A percentile compares a stretch with the other conserved stretches of the same genome.
These are phyloP conservation scores for Picea glauca DNA, from an alignment of 75 land plant genomes.

Conservation along the genomic window DNA sequence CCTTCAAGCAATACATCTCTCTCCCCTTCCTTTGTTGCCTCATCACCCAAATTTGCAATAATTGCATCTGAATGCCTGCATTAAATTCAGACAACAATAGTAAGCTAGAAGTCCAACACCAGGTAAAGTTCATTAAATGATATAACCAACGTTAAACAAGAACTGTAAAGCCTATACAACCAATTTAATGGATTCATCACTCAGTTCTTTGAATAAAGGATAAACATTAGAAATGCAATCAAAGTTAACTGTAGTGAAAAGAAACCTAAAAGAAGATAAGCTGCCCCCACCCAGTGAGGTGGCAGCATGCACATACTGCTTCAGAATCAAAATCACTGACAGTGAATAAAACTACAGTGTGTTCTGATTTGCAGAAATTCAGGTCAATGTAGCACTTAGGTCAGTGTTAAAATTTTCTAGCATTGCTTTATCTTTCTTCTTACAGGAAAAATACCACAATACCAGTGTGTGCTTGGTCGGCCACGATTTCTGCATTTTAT, in stretches of 20 bases:
- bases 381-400: not conserved
- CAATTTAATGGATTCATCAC: not conserved
- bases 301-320: not conserved
- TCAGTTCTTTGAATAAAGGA: not conserved
- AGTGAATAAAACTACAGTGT: not conserved
- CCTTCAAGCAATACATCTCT: conserved; percentile 69
- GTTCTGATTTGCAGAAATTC: not conserved
- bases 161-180: not conserved
- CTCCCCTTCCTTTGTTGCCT: conserved; percentile 56
- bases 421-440: not conserved
- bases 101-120: not conserved
- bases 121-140: not conserved
- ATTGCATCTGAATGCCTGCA: conserved; percentile 84
- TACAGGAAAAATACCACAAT: not conserved
- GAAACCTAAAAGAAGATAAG: not conserved
- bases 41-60: conserved; percentile 52
- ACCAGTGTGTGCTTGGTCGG: not conserved
- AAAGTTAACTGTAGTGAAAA: not conserved
- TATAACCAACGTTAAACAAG: not conserved
- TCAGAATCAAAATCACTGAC: not conserved
- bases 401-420: not conserved
- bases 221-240: not conserved
- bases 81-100: not conserved
- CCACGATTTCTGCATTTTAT: not conserved
- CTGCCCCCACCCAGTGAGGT: too few species aligned